A percentile compares a stretch with the other conserved stretches of the same genome.
Conservation (phyloP, 106 monocot species). For the Acorus calamus region DNA sequence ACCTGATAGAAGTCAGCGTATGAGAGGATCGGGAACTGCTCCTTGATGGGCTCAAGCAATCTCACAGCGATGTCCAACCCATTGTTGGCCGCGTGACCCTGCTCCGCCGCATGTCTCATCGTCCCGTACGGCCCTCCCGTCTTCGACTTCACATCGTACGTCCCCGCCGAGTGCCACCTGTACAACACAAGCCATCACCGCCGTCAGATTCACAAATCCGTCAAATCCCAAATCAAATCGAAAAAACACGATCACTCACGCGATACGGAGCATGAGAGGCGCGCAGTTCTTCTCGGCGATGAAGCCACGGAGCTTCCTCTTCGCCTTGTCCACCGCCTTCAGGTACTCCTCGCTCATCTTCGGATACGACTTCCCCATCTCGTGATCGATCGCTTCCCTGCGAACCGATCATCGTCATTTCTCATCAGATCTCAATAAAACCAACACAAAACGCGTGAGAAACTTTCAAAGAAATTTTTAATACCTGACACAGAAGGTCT, state of each 20-base stretch:
- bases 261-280: constrained; percentile 85
- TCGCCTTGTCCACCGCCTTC: constrained; percentile 61
- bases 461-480: too few relatives aligned
- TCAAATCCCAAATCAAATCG: neutral
- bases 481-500: too few relatives aligned
- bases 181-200: neutral
- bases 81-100: constrained; percentile 67
- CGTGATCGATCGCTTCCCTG: too few relatives aligned
- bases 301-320: constrained; percentile 73
- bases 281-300: constrained; percentile 98
- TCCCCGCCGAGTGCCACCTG: constrained; percentile 99
- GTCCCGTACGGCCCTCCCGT: constrained; percentile 95
- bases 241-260: constrained; percentile 24
- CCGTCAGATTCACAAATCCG: neutral
- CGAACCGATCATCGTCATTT: too few relatives aligned
- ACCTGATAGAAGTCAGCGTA: constrained; percentile 95
- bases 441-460: too few relatives aligned
- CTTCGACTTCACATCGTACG: constrained; percentile 61
- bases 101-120: constrained; percentile 49
- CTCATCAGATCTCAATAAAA: too few relatives aligned
- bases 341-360: constrained; percentile 73
- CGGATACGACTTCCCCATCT: constrained; percentile 73
- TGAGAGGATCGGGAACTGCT: constrained; percentile 76
- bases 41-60: constrained; percentile 83
- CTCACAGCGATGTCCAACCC: constrained; percentile 77